Percentiles rank a stretch among this genome's conserved stretches.
phyloP scores from a whole-genome alignment of 2,329 filamentous ascomycete genomes.

The Venturia oleaginea region DNA sequence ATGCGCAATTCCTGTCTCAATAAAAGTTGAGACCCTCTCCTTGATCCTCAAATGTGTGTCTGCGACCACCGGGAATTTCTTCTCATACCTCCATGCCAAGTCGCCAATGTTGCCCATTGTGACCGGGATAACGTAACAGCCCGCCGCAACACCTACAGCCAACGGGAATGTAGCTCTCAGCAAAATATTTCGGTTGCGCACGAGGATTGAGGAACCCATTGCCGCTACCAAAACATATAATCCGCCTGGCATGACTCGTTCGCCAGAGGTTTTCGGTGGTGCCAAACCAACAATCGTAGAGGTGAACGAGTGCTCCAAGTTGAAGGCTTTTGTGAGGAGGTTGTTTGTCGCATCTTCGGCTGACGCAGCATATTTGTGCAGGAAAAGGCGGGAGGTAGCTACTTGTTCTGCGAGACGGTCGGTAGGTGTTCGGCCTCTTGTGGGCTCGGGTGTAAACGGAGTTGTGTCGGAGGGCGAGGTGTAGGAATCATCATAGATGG shows the following conservation, averaged over 20 bases:
- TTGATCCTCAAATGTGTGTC: slow-evolving; percentile 69
- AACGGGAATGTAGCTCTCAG: slow-evolving; percentile 69
- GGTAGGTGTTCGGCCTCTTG: slow-evolving; percentile 55
- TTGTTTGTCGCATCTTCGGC: slow-evolving; percentile 78
- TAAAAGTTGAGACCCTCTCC: slow-evolving; percentile 58
- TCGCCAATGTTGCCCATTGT: slow-evolving; percentile 85
- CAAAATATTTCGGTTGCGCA: slow-evolving; percentile 77
- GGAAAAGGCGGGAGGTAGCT: slow-evolving; percentile 65
- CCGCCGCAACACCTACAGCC: slow-evolving; percentile 71
- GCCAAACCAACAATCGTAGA: slow-evolving; percentile 81
- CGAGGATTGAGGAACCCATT: slow-evolving; percentile 90
- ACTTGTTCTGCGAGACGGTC: slow-evolving; percentile 81
- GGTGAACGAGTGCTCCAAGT: slow-evolving; percentile 83
- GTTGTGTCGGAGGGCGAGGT: slow-evolving; percentile 19
- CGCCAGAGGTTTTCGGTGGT: slow-evolving; percentile 73
- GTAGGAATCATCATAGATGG: slow-evolving; percentile 67
- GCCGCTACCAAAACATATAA: slow-evolving; percentile 89
- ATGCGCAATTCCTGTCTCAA: slow-evolving; percentile 67
- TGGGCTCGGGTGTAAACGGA: slow-evolving; percentile 22
- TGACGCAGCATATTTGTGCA: slow-evolving; percentile 64
- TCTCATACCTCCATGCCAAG: slow-evolving; percentile 86
- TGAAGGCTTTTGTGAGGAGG: slow-evolving; percentile 69
- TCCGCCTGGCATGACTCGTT: slow-evolving; percentile 79
- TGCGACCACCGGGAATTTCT: slow-evolving; percentile 73
- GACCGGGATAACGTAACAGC: slow-evolving; percentile 75